Evolutionary conservation across 768 basidiomycete genomes (phyloP), one percentile per base, ranked within the genome.

Genomic region (Lentinula detonsa): DNA sequence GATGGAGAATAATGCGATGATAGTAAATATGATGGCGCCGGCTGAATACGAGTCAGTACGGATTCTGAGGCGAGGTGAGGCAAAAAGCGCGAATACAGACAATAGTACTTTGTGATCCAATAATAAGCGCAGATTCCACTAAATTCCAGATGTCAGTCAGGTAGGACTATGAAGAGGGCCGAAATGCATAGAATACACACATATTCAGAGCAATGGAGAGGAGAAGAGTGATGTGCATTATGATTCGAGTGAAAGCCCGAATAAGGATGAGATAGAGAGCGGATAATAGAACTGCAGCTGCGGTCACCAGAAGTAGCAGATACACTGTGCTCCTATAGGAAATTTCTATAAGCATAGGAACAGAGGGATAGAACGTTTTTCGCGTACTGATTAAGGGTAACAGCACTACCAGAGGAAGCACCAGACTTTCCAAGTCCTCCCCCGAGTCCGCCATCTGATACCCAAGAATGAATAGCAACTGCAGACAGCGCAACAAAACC

Each of bases 1-100:
- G 7, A 93, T 70, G 1, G 90, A 91, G 58, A 94, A 70, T 33
- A 93, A 63, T 0, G 91, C 89, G 61, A 94, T 87, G 60, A 93
- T 72, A 2, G 90, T 88, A 76, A 92, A 92, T 61, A 93, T 86
- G 66, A 93, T 89, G 2, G 92, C 91, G 8, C 88, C 91, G 52
- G 89, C 88, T 90, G 46, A 35, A 62, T 57, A 6, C 10, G 18
- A 28, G 18, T 39, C 15, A 56, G 42, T n/a, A 49, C n/a, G 45
- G 3, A 16, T 43, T 46, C 35, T 3, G 28, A 57, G 52, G 57
- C 59, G 63, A 8, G 37, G 37, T 39, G 13, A 39, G 37, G 37
- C 37, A 39, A 13, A 37, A 45, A 34, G 37, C n/a, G 13, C 34
- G 28, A 4, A 51, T n/a, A 5, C 85, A 57, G 65, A 89, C 86